A percentile compares a stretch with the other conserved stretches of the same genome.
Conservation (phyloP, 495 filamentous ascomycete genomes). For the Daldinia grandis region DNA sequence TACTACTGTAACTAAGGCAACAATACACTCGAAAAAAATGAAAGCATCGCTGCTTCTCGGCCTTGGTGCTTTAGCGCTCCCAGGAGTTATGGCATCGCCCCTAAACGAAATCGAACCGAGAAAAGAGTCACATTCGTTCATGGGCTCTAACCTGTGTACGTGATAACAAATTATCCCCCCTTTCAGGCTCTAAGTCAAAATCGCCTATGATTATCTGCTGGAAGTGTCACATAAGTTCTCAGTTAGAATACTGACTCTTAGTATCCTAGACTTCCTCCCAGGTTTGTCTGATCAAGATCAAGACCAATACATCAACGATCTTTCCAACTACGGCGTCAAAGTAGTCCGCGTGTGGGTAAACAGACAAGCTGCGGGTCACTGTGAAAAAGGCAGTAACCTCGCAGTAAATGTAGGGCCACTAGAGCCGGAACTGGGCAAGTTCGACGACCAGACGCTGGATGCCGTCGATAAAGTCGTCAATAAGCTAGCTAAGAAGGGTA, state of each 20-base stretch:
- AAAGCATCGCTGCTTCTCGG: slow-evolving; percentile 17
- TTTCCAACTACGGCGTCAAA: slow-evolving; percentile 46
- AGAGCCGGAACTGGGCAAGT: slow-evolving; percentile 46
- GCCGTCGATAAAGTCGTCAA: slow-evolving; percentile 47
- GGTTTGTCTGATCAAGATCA: slow-evolving; percentile 47
- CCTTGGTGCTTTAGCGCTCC: slow-evolving; percentile 26
- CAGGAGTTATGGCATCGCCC: slow-evolving; percentile 9
- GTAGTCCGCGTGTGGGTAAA: slow-evolving; percentile 51
- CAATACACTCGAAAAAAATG: slow-evolving; percentile 10
- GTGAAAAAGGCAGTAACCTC: slow-evolving; percentile 44
- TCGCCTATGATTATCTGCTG: too few relatives aligned
- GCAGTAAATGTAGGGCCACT: slow-evolving; percentile 28
- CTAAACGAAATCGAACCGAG: slow-evolving; percentile 9
- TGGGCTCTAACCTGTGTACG: slow-evolving; percentile 43
- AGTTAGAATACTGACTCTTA: neutral
- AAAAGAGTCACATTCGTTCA: slow-evolving; percentile 23
- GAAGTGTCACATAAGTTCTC: neutral
- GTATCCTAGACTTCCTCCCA: slow-evolving; percentile 42
- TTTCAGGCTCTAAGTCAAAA: too few relatives aligned
- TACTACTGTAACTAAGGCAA: neutral
- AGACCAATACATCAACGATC: slow-evolving; percentile 45
- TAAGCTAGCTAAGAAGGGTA: slow-evolving; percentile 45
- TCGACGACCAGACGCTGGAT: slow-evolving; percentile 44
- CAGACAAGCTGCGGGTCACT: slow-evolving; percentile 20
- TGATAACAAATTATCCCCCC: neutral